Base-by-base conservation (phyloP, 371 early-diverging fungal genomes). In the Dipsacomyces acuminosporus region DNA sequence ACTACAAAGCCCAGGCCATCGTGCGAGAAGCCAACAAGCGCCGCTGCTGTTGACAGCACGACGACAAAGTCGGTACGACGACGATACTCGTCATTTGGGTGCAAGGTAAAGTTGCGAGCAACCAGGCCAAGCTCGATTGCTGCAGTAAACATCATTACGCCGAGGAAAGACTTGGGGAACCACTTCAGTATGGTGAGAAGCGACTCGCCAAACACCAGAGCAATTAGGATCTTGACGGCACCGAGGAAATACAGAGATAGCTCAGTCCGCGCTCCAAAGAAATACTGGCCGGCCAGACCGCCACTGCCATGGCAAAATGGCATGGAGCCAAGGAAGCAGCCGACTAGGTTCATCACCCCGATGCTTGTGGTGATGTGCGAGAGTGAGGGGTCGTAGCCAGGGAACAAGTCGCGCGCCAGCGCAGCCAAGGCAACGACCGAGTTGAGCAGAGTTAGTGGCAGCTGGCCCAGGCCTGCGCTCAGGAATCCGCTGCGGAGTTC, bases 271-370 rank as follows among this genome's bases (percentile, higher is more conserved):
- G 94, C 93, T 26, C 94, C 94, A 64, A 92, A 94, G 1, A 90
- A 87, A 69, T 91, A 91, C 70, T 94, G 94, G 9, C 88, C 94
- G 14, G 92, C 93, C 26, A 94, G 73, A 9, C 94, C 94, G 19
- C 94, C 94, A 8, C 90, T 86, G 19, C 90, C 86, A 54, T 86
- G 88, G 51, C 91, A 92, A 60, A 82, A 89, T 3, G 94, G 92
- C 65, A 88, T 80, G 5, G 86, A 84, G 2, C 92, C 93, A 67
- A 92, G 88, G 83, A 89, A 89, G 59, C 87, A 87, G 1, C 86
- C 88, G 34, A 88, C 72, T 41, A 92, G 48, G 60, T 94, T 94
- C 91, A 92, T 91, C 9, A 82, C 51, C 22, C 91, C 91, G 14
- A 94, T 82, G 34, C 82, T 80, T 51, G 84, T 51, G 1, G 89